Conservation (phyloP, 805 yeast species). For the Komagataella phaffii region DNA sequence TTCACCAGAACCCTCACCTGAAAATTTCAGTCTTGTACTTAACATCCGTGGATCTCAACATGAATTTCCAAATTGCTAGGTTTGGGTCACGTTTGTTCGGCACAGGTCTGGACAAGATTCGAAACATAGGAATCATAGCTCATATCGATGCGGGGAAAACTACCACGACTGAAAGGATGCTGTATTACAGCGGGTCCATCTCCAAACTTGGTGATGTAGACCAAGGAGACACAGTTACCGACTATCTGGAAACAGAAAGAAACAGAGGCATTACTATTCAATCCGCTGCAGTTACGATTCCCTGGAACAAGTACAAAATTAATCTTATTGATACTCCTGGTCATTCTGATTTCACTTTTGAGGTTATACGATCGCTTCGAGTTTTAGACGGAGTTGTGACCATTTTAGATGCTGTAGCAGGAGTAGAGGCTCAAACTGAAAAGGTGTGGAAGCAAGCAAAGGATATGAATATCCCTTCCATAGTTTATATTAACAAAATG, state of each 20-base stretch:
- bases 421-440: slow-evolving; percentile 97
- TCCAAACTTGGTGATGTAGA: slow-evolving; percentile 83
- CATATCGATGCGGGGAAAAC: slow-evolving; percentile 99
- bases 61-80: background rate
- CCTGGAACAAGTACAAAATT: slow-evolving; percentile 63
- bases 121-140: slow-evolving; percentile 96
- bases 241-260: slow-evolving; percentile 79
- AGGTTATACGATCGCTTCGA: slow-evolving; percentile 78
- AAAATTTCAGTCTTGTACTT: background rate
- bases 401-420: slow-evolving; percentile 90
- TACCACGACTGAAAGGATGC: slow-evolving; percentile 92
- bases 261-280: slow-evolving; percentile 93
- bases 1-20: background rate
- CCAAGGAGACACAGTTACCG: slow-evolving; percentile 94
- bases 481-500: slow-evolving; percentile 87
- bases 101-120: slow-evolving; percentile 19
- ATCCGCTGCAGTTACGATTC: slow-evolving; percentile 86
- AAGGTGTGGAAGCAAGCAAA: slow-evolving; percentile 90
- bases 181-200: slow-evolving; percentile 78
- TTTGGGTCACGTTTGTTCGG: background rate
- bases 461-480: slow-evolving; percentile 51
- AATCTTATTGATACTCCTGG: slow-evolving; percentile 97
- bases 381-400: slow-evolving; percentile 93
- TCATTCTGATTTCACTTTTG: slow-evolving; percentile 94
- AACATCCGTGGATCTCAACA: background rate